A percentile compares a stretch with the other conserved stretches of the same genome.
Conservation (phyloP, 352 stramenopile genomes). For the Globisporangium polare region DNA sequence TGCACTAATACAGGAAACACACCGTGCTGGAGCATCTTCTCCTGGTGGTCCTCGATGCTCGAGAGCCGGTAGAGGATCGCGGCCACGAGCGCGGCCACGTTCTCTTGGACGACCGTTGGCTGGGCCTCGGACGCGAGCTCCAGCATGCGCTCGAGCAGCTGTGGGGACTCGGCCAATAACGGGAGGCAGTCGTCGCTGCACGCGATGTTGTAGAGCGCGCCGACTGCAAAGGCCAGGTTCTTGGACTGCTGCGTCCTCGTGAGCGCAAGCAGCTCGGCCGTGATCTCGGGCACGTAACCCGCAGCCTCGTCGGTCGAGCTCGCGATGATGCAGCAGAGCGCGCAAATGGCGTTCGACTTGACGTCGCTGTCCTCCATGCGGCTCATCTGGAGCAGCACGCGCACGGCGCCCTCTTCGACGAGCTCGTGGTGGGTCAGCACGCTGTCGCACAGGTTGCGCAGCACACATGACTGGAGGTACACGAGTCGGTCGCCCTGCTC, state of each 20-base stretch:
- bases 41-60: conserved; percentile 14
- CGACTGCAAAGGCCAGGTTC: conserved; percentile 53
- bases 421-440: conserved; percentile 72
- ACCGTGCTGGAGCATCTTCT: conserved; percentile 33
- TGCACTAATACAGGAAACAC: conserved; percentile 48
- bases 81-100: conserved; percentile 43
- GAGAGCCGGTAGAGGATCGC: conserved; percentile 57
- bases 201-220: conserved; percentile 72
- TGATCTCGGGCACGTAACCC: conserved; percentile 50
- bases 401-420: conserved; percentile 50
- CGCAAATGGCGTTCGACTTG: conserved; percentile 65
- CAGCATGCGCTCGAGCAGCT: conserved; percentile 37
- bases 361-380: conserved; percentile 40
- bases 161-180: conserved; percentile 32
- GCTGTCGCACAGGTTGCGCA: conserved; percentile 71
- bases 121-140: conserved; percentile 19
- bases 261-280: conserved; percentile 47
- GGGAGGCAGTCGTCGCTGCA: conserved; percentile 62
- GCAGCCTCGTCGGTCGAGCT: conserved; percentile 55
- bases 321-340: conserved; percentile 57
- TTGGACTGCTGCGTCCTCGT: conserved; percentile 21
- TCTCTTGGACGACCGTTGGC: conserved; percentile 19
- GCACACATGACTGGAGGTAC: conserved; percentile 61
- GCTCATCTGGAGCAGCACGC: conserved; percentile 58
- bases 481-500: conserved; percentile 22